Conservation (phyloP, 2,329 filamentous ascomycete species). For the Akanthomyces muscarius region DNA sequence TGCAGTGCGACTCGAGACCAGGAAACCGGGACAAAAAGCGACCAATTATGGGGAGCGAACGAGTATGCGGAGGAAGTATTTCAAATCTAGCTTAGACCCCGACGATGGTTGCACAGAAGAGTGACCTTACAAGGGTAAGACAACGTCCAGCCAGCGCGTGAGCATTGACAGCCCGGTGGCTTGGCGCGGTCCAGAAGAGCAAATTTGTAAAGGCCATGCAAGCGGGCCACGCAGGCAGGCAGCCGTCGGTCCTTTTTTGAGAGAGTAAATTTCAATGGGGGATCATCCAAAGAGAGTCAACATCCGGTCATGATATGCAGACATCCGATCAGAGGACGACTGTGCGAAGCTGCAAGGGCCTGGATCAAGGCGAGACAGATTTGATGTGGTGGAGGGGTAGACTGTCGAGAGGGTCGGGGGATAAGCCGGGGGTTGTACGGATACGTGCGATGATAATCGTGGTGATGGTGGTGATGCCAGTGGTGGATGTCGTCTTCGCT, state of each 20-base stretch:
- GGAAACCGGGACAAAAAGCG: neutral
- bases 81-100: neutral
- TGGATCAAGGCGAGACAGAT: neutral
- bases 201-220: neutral
- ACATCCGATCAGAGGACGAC: slow-evolving; percentile 2
- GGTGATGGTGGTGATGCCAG: neutral
- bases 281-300: neutral
- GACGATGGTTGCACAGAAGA: no score
- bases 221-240: neutral
- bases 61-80: neutral
- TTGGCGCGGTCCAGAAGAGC: neutral
- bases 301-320: neutral
- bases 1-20: neutral
- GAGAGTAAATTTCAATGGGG: neutral
- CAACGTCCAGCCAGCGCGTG: neutral
- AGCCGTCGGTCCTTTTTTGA: neutral
- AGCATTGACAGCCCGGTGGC: neutral
- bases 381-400: neutral
- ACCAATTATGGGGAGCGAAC: neutral
- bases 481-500: neutral
- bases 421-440: slow-evolving; percentile 7
- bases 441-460: neutral
- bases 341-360: neutral
- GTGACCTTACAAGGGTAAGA: neutral
- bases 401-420: neutral